Evolutionary conservation across 176 grass and related monocot genomes (phyloP).

Genomic region (Musa itinerans): DNA sequence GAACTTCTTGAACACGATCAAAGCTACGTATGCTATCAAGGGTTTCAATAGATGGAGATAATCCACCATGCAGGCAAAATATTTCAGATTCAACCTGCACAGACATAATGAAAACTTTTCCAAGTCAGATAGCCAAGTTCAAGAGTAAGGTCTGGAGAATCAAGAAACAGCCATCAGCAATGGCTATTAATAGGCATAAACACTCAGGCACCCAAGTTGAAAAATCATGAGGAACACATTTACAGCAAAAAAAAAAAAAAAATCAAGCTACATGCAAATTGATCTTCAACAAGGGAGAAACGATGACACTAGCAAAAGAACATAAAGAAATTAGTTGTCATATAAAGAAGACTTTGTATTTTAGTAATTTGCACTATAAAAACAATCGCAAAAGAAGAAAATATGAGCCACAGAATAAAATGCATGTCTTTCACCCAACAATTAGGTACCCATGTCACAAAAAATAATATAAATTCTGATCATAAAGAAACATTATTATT

Average conservation of each 20-base stretch:
- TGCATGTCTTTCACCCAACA: neutral
- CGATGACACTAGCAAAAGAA: too few relatives aligned
- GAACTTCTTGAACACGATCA: constrained; percentile 62
- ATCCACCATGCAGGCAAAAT: constrained; percentile 61
- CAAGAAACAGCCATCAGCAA: neutral
- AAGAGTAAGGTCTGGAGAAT: neutral
- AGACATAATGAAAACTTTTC: neutral
- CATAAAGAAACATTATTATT: too few relatives aligned
- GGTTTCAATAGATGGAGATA: constrained; percentile 56
- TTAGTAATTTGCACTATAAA: too few relatives aligned
- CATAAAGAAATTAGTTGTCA: too few relatives aligned
- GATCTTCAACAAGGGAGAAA: neutral
- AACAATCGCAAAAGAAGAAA: neutral
- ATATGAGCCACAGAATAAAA: neutral
- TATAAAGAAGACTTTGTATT: too few relatives aligned
- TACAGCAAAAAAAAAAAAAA: neutral
- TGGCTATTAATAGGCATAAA: neutral
- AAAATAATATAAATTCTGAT: neutral
- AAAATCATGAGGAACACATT: neutral
- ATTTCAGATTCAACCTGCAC: constrained; percentile 59
- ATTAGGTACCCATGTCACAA: neutral
- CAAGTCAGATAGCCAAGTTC: neutral
- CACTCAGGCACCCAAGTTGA: neutral
- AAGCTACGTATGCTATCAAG: constrained; percentile 60
- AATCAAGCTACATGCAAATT: neutral